These are phyloP conservation scores for Sarocladiaceae sp. DNA, from an alignment of 2,329 filamentous ascomycete genomes.

Conservation along the genomic window DNA sequence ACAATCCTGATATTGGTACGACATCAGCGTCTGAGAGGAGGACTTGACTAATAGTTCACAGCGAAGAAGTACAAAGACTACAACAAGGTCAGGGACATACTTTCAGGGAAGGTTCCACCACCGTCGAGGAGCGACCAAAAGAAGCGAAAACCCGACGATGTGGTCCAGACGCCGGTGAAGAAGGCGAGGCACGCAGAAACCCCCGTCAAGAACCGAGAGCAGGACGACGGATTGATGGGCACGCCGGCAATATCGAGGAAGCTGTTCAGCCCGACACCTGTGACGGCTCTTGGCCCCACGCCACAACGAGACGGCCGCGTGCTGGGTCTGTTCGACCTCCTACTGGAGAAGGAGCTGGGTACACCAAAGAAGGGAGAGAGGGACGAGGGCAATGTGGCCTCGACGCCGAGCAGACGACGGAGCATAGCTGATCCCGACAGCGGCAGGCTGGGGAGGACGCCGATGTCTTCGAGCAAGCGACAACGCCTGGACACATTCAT, in stretches of 20 bases:
- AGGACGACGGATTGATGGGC: slow-evolving; percentile 41
- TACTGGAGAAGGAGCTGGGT: slow-evolving; percentile 46
- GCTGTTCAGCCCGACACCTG: slow-evolving; percentile 55
- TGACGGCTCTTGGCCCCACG: slow-evolving; percentile 68
- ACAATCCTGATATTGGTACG: slow-evolving; percentile 65
- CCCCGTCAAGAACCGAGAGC: slow-evolving; percentile 35
- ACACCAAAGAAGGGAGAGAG: slow-evolving; percentile 43
- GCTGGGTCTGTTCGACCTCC: slow-evolving; percentile 71
- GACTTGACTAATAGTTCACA: slow-evolving; percentile 24
- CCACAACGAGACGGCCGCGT: slow-evolving; percentile 76
- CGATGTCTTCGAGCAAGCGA: slow-evolving; percentile 55
- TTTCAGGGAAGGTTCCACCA: slow-evolving; percentile 47
- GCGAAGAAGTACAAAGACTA: slow-evolving; percentile 76
- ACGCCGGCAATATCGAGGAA: slow-evolving; percentile 55
- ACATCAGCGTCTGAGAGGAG: neutral
- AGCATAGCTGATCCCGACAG: slow-evolving; percentile 23
- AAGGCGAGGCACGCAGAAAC: slow-evolving; percentile 42
- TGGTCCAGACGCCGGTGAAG: slow-evolving; percentile 47
- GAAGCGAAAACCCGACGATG: slow-evolving; percentile 37
- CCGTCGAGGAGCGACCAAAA: slow-evolving; percentile 31
- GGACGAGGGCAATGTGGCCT: slow-evolving; percentile 22
- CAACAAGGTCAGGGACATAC: slow-evolving; percentile 57
- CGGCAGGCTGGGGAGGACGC: slow-evolving; percentile 40
- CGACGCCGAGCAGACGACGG: slow-evolving; percentile 44
- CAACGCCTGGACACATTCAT: slow-evolving; percentile 59